Evolutionary conservation across 1,284 basidiomycete species (phyloP).

Genomic region (Anthracocystis panici-leucophaei): DNA sequence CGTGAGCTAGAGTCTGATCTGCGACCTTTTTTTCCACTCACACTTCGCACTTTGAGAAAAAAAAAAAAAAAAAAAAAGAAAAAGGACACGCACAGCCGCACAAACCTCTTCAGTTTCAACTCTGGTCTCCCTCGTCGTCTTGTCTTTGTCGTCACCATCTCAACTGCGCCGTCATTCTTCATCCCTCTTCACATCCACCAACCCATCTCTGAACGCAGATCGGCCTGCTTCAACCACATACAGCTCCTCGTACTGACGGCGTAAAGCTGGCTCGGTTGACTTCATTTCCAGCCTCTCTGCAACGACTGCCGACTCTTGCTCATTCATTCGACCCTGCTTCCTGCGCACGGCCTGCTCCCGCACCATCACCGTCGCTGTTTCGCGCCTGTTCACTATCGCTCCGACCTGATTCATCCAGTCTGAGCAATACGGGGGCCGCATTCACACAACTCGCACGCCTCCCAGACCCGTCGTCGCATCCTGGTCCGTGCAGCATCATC

Average conservation of each 20-base stretch:
- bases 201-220: not conserved
- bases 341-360: conserved; percentile 21
- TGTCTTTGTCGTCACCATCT: conserved; percentile 17
- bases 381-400: not conserved
- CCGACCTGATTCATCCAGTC: not conserved
- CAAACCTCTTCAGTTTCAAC: not conserved
- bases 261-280: conserved; percentile 3
- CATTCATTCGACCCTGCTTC: not conserved
- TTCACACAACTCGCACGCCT: not conserved
- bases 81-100: conserved; percentile 18
- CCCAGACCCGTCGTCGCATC: not conserved
- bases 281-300: conserved; percentile 8
- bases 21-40: not conserved
- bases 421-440: not conserved
- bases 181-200: not conserved
- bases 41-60: conserved; percentile 9
- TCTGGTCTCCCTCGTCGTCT: conserved; percentile 3
- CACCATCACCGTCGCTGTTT: not conserved
- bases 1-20: conserved; percentile 7
- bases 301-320: conserved; percentile 15
- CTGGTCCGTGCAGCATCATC: conserved; percentile 1
- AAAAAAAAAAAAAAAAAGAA: conserved; percentile 7
- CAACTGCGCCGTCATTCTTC: conserved; percentile 2
- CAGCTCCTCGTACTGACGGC: not conserved
- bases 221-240: not conserved